Base-by-base conservation (phyloP, 1,139 yeast genomes). In the Meyerozyma carpophila region DNA sequence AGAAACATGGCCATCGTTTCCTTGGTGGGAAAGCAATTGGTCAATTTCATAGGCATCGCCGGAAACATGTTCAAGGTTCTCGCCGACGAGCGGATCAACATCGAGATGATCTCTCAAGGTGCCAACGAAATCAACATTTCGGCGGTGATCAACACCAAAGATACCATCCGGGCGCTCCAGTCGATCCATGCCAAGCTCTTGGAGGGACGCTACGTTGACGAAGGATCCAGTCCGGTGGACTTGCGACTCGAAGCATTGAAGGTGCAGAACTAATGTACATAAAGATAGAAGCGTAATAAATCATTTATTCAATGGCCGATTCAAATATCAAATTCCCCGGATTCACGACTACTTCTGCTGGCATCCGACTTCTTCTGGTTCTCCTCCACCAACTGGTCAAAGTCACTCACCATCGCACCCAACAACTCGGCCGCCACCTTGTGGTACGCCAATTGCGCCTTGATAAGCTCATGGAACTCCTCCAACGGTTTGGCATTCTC, bases 71-170 rank as follows among this genome's bases (percentile, higher is more conserved):
- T 93, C 68, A 84, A 91, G 53, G 89, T 95, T 3, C 72, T 93
- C 55, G 98, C 98, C 5, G 94, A 88, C 58, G 96, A 93, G 56
- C 80, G 79, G 44, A 86, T 93, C 57, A 93, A 93, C 66, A 90
- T 93, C 55, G 98, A 93, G 65, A 93, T 93, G 98, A 93, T 93
- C 59, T 81, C 91, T 45, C 98, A 93, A 73, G 98, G 98, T 53
- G 97, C 98, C 29, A 91, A 93, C 59, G 98, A 93, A 66, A 93
- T 93, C 56, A 93, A 93, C 63, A 93, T 93, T 44, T 87, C 96
- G 34, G 95, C 98, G 48, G 98, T 93, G 45, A 89, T 93, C 48
- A 88, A 85, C 52, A 90, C 86, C 53, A 70, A 71, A 47, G 95
- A 93, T 58, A 83, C 95, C 10, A 70, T 89, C 40, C 84, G 88